Evolutionary conservation across 1,284 basidiomycete species (phyloP).

Genomic region (Apiotrichum gamsii): DNA sequence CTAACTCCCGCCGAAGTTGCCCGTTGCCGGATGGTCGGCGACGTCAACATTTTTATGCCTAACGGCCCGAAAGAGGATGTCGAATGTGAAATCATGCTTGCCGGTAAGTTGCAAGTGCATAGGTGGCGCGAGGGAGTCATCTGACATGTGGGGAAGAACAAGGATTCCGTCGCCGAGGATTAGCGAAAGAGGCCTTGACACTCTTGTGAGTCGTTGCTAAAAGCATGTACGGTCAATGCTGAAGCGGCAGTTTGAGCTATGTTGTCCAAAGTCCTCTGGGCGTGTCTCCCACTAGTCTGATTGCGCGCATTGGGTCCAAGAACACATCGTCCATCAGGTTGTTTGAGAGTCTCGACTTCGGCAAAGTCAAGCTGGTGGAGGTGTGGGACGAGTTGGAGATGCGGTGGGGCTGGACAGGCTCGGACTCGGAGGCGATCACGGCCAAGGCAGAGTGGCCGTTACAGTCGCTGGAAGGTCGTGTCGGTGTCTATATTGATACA

Average conservation of each 20-base stretch:
- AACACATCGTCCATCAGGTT: slow-evolving; percentile 57
- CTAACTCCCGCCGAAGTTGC: slow-evolving; percentile 28
- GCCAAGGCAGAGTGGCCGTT: not conserved
- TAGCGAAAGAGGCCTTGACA: slow-evolving; percentile 60
- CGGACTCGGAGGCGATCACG: not conserved
- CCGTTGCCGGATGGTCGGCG: slow-evolving; percentile 15
- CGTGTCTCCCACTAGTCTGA: slow-evolving; percentile 45
- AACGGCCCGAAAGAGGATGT: slow-evolving; percentile 54
- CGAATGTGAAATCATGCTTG: slow-evolving; percentile 79
- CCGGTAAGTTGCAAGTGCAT: too few relatives aligned
- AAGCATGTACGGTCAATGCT: slow-evolving; percentile 10
- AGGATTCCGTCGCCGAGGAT: slow-evolving; percentile 12
- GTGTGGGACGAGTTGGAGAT: slow-evolving; percentile 72
- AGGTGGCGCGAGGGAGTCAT: too few relatives aligned
- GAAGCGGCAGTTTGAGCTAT: slow-evolving; percentile 43
- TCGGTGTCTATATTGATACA: too few relatives aligned
- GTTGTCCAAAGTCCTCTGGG: slow-evolving; percentile 17
- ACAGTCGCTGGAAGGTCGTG: not conserved
- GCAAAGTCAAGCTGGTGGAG: slow-evolving; percentile 57
- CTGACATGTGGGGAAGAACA: not conserved
- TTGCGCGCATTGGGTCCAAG: slow-evolving; percentile 55
- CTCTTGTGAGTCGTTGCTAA: slow-evolving; percentile 50
- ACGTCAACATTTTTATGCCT: slow-evolving; percentile 23
- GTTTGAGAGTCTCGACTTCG: slow-evolving; percentile 65
- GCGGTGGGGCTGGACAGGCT: slow-evolving; percentile 42